phyloP scores from a whole-genome alignment of 2,329 filamentous ascomycete genomes.

The Penicillium concentricum region DNA sequence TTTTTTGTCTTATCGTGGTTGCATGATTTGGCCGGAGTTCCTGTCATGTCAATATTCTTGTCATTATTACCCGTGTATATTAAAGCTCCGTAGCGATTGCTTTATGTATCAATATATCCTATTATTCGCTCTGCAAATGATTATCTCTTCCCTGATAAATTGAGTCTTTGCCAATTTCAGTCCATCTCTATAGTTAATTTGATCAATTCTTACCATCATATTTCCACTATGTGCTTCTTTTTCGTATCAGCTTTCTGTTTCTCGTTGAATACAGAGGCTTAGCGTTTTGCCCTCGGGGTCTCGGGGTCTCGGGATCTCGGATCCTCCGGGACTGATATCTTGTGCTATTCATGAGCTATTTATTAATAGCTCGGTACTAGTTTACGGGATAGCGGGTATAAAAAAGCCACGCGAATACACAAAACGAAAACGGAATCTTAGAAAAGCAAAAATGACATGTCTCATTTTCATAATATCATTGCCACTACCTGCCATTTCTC shows the following conservation, averaged over 20 bases:
- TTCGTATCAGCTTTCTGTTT: neutral
- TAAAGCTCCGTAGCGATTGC: neutral
- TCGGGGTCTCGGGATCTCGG: neutral
- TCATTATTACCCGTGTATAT: neutral
- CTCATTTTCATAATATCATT: constrained; percentile 13
- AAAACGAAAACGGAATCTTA: neutral
- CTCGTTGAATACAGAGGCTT: neutral
- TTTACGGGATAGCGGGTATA: neutral
- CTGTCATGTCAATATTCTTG: constrained; percentile 1
- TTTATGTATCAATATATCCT: neutral
- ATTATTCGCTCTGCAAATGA: neutral
- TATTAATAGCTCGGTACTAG: neutral
- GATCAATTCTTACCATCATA: neutral
- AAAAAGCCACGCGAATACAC: neutral
- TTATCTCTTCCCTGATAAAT: neutral
- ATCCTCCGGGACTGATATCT: too few relatives aligned
- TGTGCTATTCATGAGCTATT: neutral
- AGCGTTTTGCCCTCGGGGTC: neutral
- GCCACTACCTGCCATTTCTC: constrained; percentile 6
- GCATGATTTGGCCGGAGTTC: constrained; percentile 12
- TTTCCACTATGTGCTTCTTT: neutral
- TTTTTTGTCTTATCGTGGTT: constrained; percentile 1
- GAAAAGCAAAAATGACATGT: constrained; percentile 8
- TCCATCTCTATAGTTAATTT: neutral
- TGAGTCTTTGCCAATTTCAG: neutral